Evolutionary conservation across 208 protist genomes (phyloP).

Genomic region (Crithidia bombi): DNA sequence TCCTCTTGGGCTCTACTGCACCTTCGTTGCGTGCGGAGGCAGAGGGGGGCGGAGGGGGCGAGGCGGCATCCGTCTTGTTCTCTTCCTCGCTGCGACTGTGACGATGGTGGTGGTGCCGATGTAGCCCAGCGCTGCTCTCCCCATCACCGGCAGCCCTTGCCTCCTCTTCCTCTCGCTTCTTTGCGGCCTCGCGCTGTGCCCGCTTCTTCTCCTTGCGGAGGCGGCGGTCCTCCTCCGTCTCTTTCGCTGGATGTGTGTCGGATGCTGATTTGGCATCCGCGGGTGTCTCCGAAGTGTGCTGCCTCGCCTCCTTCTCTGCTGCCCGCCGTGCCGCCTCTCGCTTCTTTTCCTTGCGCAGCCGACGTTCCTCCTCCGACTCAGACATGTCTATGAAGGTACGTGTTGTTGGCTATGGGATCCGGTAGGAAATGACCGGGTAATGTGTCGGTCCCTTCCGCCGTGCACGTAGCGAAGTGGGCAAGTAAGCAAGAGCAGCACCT

Average conservation of each 20-base stretch:
- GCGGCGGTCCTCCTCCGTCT: constrained; percentile 79
- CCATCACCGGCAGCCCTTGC: constrained; percentile 10
- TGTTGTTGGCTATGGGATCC: background rate
- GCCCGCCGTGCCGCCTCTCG: constrained; percentile 38
- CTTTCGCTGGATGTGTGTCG: constrained; percentile 28
- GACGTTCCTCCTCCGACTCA: constrained; percentile 48
- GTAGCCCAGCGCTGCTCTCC: background rate
- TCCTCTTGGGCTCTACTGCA: background rate
- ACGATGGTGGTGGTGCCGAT: constrained; percentile 13
- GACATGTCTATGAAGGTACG: background rate
- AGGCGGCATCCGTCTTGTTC: background rate
- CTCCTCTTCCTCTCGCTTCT: constrained; percentile 26
- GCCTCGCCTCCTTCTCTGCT: constrained; percentile 29
- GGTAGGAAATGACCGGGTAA: no score
- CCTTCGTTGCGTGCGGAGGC: background rate
- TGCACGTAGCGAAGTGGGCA: no score
- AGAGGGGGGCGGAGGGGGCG: background rate
- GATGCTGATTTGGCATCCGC: background rate
- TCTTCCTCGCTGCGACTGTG: background rate
- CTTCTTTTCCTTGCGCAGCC: constrained; percentile 54
- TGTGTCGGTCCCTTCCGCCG: no score
- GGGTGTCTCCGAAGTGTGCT: constrained; percentile 4
- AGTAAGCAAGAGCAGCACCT: no score
- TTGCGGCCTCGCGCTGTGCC: constrained; percentile 46
- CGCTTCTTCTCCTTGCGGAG: constrained; percentile 70